Base-by-base conservation (phyloP, 495 filamentous ascomycete species). In the Penicillium roqueforti region DNA sequence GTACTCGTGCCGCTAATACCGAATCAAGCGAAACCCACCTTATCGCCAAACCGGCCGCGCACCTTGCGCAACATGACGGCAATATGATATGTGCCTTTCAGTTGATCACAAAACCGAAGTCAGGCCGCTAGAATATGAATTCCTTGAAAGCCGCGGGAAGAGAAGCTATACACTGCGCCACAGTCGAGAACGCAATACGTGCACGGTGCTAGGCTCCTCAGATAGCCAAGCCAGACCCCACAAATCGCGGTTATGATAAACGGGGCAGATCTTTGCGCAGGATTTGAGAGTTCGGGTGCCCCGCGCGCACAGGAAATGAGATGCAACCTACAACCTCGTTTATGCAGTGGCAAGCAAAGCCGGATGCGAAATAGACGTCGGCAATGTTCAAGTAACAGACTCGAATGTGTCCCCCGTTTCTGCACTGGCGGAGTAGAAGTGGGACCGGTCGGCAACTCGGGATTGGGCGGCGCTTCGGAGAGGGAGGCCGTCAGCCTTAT, bases 1-100 rank as follows among this genome's bases (percentile, higher is more conserved):
- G 58, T 16, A 41, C 20, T 25, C 19, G 42, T 20, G 14, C 14
- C 25, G 10, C 45, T 28, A 14, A 6, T 14, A 4, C n/a, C 44
- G 6, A 3, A 41, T 28, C 6, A 11, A 26, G 5, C 37, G 10
- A n/a, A 41, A 69, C 71, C 46, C 56, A 75, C 74, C 44, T 60
- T 73, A 60, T 76, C 73, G 25, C 71, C 69, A 51, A 76, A 73
- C 41, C 68, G 65, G 42, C 67, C 69, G 58, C 68, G 68, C 65
- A 77, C 70, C 61, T 69, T 77, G 28, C 73, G 72, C 49, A 77
- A 57, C 57, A 70, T 61, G 71, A 73, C 75, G 25, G 14, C 50
- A 47, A 45, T 45, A 31, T 36, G 29, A 9, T 32, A 9, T 22
- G 4, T 10, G 18, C 1, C 26, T 44, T 16, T 19, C 31, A 16